A percentile compares a stretch with the other conserved stretches of the same genome.
Conservation (phyloP, 768 basidiomycete species). For the Mycena olivaceomarginata region DNA sequence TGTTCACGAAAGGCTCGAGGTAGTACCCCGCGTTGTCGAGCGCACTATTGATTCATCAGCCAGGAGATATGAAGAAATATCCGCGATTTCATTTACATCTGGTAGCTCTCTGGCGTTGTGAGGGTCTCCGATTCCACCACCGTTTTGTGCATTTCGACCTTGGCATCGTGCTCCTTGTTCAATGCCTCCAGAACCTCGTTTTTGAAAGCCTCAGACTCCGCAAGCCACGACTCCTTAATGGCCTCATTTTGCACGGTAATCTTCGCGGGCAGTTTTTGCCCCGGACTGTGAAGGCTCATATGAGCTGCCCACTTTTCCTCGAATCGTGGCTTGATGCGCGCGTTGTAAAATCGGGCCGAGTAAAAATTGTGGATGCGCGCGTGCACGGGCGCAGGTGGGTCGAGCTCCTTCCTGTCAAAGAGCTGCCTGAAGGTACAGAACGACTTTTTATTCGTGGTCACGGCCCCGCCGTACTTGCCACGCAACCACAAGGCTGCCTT, state of each 20-base stretch:
- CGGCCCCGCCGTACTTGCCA: background rate
- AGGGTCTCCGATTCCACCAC: background rate
- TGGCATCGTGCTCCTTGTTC: slow-evolving; percentile 6
- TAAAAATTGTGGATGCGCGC: slow-evolving; percentile 9
- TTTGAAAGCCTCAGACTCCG: background rate
- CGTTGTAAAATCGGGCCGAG: background rate
- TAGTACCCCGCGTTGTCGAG: slow-evolving; percentile 6
- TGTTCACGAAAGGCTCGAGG: slow-evolving; percentile 11
- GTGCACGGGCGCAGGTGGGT: background rate
- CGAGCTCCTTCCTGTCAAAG: background rate
- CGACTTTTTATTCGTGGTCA: background rate
- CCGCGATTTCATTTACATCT: background rate
- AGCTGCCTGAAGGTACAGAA: background rate
- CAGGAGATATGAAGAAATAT: background rate
- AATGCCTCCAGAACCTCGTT: background rate
- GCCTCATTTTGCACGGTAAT: background rate
- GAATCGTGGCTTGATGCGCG: slow-evolving; percentile 3
- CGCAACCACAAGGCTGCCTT: slow-evolving; percentile 6
- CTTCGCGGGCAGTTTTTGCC: background rate
- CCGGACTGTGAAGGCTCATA: no score
- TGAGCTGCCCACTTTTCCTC: background rate
- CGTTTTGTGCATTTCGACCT: background rate
- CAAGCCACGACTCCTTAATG: background rate
- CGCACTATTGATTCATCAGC: background rate
- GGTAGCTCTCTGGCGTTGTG: background rate